Evolutionary conservation across 805 yeast genomes (phyloP), one percentile per base, ranked within the genome.

Genomic region (Zygosaccharomyces kombuchaensis): DNA sequence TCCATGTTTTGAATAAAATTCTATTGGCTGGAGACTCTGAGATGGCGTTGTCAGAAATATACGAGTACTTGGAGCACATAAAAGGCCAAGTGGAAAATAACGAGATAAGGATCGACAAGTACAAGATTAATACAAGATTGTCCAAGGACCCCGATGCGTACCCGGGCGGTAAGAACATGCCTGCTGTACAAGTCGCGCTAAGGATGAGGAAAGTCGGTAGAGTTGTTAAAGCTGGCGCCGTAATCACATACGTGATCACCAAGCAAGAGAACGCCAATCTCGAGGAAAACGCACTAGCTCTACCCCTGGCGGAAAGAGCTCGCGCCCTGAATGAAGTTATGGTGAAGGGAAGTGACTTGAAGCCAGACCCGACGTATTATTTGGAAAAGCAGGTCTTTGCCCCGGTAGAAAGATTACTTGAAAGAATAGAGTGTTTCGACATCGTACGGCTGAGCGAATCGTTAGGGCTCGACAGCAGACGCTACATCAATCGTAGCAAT

Each of bases 101-200:
- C 60, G 77, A 81, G 56, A 71, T 84, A 17, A 72, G 84, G n/a
- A 70, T 81, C 35, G 82, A 77, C 50, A 81, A 82, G 61, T 84
- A 73, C 60, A 80, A 84, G 55, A 88, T 93, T 54, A 86, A 90
- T 60, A 90, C 93, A n/a, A 81, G 79, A 57, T 72, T 93, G 36
- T 85, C 96, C 1, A 93, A 91, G 60, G 96, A 89, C 56, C 97
- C 98, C 4, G 71, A 70, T 25, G 81, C 81, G 41, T 93, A 93
- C 63, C 89, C 91, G 2, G 81, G 80, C 53, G 90, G 85, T 19
- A 85, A 85, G 52, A 76, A 78, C 36, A 80, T 84, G 81, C 93
- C 96, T 46, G 89, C 87, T 22, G 96, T 93, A 12, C 93, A 84
- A 62, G 96, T 89, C 30, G 99, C 98, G 0, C 69, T 87, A 48